Conservation (phyloP, 2,329 filamentous ascomycete species). For the Rosellinia necatrix region DNA sequence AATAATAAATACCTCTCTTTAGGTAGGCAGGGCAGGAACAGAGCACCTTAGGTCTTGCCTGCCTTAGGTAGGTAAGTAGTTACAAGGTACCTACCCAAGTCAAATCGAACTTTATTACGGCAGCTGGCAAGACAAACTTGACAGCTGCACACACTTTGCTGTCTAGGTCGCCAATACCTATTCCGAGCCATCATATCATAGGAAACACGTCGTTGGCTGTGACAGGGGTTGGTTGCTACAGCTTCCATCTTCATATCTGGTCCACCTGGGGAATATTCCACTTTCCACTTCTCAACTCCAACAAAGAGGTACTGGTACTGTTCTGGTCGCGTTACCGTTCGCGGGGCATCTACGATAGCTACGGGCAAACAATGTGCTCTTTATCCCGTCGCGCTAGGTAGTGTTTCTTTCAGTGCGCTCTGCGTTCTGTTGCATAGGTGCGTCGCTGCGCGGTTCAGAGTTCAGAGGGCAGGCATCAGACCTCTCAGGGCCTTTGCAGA, state of each 20-base stretch:
- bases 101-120: no score
- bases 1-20: no score
- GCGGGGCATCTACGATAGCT: not conserved
- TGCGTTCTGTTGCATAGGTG: not conserved
- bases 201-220: slow-evolving; percentile 13
- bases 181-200: not conserved
- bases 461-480: no score
- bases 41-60: no score
- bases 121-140: slow-evolving; percentile 12
- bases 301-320: not conserved
- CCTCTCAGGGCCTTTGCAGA: not conserved
- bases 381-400: not conserved
- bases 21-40: no score
- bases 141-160: slow-evolving; percentile 36
- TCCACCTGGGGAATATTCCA: not conserved
- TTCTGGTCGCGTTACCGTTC: not conserved
- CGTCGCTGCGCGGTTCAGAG: not conserved
- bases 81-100: not conserved
- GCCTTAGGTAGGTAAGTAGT: no score
- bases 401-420: not conserved
- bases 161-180: slow-evolving; percentile 1
- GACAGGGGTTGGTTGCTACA: not conserved
- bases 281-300: not conserved
- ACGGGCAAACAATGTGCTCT: not conserved
- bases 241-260: not conserved